Conservation (phyloP, 2,329 filamentous ascomycete species). For the Penicillium sp. region DNA sequence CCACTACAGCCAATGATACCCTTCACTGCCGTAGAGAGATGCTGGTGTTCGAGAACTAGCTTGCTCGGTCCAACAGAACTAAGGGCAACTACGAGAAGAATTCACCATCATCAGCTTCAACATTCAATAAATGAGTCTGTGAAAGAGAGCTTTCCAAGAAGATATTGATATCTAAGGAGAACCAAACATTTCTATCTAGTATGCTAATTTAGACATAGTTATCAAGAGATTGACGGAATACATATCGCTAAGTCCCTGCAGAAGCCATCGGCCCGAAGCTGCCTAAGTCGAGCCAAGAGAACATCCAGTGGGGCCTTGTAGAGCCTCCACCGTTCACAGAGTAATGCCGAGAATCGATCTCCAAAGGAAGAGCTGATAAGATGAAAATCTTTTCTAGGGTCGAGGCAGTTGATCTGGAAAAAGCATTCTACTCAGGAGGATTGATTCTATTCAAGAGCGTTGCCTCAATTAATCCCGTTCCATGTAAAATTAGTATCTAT, state of each 20-base stretch:
- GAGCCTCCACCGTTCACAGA: background rate
- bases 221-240: background rate
- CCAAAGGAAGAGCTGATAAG: background rate
- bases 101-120: background rate
- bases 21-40: background rate
- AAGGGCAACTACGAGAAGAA: no score
- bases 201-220: no score
- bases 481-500: background rate
- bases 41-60: background rate
- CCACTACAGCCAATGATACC: background rate
- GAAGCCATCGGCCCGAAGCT: background rate
- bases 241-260: background rate
- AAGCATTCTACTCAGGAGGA: no score
- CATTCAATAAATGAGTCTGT: background rate
- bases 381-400: no score
- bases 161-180: no score
- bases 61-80: background rate
- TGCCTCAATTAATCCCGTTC: no score
- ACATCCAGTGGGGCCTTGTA: background rate
- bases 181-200: no score
- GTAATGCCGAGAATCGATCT: background rate
- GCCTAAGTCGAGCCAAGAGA: background rate
- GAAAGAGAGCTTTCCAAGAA: no score
- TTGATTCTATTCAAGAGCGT: no score
- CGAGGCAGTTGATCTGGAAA: no score